Conservation (phyloP, 2,329 filamentous ascomycete genomes). For the Xylariaceae sp. region DNA sequence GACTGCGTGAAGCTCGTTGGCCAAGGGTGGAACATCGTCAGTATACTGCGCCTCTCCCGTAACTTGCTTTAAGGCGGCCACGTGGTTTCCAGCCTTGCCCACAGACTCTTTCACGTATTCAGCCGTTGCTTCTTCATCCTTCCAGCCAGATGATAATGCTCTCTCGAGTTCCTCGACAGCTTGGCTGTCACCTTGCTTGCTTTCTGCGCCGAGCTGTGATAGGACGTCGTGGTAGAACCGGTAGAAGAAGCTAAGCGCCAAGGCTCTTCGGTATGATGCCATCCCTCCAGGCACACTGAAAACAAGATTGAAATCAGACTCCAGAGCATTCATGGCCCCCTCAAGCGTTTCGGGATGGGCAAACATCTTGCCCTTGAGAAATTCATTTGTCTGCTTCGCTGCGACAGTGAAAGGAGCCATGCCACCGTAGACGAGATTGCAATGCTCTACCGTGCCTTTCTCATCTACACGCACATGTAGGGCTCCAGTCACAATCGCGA, state of each 20-base stretch:
- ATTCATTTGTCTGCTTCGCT: constrained; percentile 70
- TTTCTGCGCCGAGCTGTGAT: constrained; percentile 45
- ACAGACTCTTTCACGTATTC: constrained; percentile 78
- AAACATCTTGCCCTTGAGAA: constrained; percentile 69
- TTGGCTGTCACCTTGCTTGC: constrained; percentile 54
- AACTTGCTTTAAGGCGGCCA: constrained; percentile 87
- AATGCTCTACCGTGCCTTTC: constrained; percentile 61
- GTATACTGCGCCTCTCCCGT: constrained; percentile 95
- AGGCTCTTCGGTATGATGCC: constrained; percentile 88
- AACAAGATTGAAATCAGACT: constrained; percentile 76
- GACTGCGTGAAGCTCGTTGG: constrained; percentile 83
- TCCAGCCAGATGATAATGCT: constrained; percentile 69
- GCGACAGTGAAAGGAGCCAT: constrained; percentile 91
- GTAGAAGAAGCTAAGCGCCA: constrained; percentile 93
- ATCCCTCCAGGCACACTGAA: constrained; percentile 95
- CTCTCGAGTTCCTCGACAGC: constrained; percentile 80
- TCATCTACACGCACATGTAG: constrained; percentile 66
- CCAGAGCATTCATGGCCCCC: constrained; percentile 82
- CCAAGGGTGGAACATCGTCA: constrained; percentile 81
- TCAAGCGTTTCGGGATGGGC: constrained; percentile 78
- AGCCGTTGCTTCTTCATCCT: constrained; percentile 66
- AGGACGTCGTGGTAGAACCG: constrained; percentile 91
- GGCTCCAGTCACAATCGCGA: constrained; percentile 91
- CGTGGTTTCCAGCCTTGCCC: constrained; percentile 78
- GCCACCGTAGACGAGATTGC: constrained; percentile 82